These are phyloP conservation scores for Brassica balearica DNA, from an alignment of 441 rosid genomes.

Conservation along the genomic window DNA sequence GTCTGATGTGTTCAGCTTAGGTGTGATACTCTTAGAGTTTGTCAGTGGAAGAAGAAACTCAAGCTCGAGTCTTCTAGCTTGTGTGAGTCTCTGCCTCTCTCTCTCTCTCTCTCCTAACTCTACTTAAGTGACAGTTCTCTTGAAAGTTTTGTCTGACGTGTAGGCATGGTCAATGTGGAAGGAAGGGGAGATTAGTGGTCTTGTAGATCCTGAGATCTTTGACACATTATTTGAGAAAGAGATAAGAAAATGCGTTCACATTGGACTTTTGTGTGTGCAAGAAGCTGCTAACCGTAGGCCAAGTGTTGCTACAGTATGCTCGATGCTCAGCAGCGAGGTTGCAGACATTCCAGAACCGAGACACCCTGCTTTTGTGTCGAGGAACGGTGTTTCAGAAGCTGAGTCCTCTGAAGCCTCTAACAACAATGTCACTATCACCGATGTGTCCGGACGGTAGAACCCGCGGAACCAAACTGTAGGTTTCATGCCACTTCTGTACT, in stretches of 20 bases:
- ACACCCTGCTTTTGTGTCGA: conserved; percentile 39
- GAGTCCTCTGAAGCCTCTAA: conserved; percentile 43
- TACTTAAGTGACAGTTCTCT: background rate
- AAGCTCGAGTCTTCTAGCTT: conserved; percentile 32
- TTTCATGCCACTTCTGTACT: background rate
- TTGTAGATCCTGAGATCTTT: conserved; percentile 47
- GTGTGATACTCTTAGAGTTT: conserved; percentile 44
- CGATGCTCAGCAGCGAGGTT: conserved; percentile 55
- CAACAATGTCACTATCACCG: conserved; percentile 19
- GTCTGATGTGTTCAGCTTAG: background rate
- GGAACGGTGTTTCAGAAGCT: conserved; percentile 37
- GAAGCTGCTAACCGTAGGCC: conserved; percentile 56
- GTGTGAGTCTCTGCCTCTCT: conserved; percentile 30
- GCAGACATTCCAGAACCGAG: conserved; percentile 33
- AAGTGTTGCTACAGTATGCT: conserved; percentile 38
- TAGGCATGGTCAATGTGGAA: conserved; percentile 71
- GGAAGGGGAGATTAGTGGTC: conserved; percentile 39
- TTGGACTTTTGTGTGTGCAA: conserved; percentile 63
- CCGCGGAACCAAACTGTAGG: no score
- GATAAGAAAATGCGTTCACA: conserved; percentile 52
- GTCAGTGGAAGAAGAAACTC: conserved; percentile 42
- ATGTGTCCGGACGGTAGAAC: conserved; percentile 18
- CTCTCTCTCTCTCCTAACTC: background rate
- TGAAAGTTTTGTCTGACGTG: background rate
- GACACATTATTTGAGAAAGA: conserved; percentile 35